Conservation (phyloP, 768 basidiomycete genomes). For the Termitomyces sp. region DNA sequence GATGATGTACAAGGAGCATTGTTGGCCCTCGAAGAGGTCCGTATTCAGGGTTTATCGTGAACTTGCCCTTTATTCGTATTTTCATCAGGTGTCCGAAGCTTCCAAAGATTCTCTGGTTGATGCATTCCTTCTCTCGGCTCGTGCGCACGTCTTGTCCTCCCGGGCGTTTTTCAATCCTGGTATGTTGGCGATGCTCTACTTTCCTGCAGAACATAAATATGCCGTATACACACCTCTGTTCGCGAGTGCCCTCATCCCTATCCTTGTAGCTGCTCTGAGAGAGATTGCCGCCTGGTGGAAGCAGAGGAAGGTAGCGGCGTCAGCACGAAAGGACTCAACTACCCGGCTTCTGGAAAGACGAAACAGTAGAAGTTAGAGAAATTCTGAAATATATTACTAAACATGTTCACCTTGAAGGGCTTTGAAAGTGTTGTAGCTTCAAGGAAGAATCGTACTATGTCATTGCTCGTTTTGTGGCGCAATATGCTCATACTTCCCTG, state of each 20-base stretch:
- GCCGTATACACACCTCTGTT: slow-evolving; percentile 96
- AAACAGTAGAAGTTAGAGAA: neutral
- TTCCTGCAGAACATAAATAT: slow-evolving; percentile 96
- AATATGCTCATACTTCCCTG: neutral
- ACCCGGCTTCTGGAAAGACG: neutral
- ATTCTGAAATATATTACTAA: neutral
- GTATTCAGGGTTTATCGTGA: slow-evolving; percentile 8
- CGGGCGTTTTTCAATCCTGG: slow-evolving; percentile 95
- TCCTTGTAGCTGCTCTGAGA: slow-evolving; percentile 67
- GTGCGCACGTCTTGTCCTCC: slow-evolving; percentile 62
- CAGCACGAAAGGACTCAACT: neutral
- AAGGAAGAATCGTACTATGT: neutral
- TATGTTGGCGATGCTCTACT: slow-evolving; percentile 94
- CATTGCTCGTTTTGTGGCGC: neutral
- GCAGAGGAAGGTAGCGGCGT: slow-evolving; percentile 18
- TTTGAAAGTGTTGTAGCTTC: neutral
- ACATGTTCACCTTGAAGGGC: neutral
- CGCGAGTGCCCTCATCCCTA: slow-evolving; percentile 81
- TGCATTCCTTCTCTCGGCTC: slow-evolving; percentile 54
- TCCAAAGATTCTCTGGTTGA: slow-evolving; percentile 32
- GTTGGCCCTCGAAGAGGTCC: slow-evolving; percentile 66
- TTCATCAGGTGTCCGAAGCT: slow-evolving; percentile 31
- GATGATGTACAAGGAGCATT: slow-evolving; percentile 70
- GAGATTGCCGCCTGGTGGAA: slow-evolving; percentile 66
- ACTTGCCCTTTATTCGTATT: neutral